A percentile compares a stretch with the other conserved stretches of the same genome.
These are phyloP conservation scores for Russula vinacea DNA, from an alignment of 768 basidiomycete genomes.

Conservation along the genomic window DNA sequence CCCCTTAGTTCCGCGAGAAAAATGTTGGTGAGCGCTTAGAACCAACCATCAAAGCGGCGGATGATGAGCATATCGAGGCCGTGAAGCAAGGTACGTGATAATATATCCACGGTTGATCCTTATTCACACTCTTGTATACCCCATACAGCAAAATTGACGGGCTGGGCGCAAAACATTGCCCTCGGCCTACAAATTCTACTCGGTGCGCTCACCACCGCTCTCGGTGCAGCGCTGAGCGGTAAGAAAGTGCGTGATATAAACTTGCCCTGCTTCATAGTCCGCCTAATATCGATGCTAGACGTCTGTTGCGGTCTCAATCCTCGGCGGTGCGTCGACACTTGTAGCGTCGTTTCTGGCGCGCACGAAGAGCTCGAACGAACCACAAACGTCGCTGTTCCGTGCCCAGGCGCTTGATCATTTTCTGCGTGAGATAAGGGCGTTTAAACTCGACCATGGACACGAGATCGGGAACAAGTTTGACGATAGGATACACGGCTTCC, in stretches of 20 bases:
- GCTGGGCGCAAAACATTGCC: slow-evolving; percentile 31
- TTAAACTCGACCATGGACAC: slow-evolving; percentile 53
- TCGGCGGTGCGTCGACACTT: slow-evolving; percentile 62
- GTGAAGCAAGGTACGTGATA: slow-evolving; percentile 7
- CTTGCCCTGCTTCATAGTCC: background rate
- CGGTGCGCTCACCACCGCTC: slow-evolving; percentile 34
- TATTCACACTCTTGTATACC: background rate
- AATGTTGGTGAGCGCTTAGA: slow-evolving; percentile 8
- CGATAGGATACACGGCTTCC: slow-evolving; percentile 35
- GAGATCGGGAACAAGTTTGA: slow-evolving; percentile 40
- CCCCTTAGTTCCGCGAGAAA: background rate
- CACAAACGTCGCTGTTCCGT: slow-evolving; percentile 56
- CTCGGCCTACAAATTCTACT: slow-evolving; percentile 35
- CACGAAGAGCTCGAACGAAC: slow-evolving; percentile 65
- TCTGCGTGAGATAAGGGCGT: slow-evolving; percentile 58
- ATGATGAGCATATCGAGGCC: background rate
- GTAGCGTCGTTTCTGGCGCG: slow-evolving; percentile 72
- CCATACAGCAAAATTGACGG: slow-evolving; percentile 25
- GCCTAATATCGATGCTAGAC: slow-evolving; percentile 31
- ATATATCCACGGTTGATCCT: background rate
- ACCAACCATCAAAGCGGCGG: slow-evolving; percentile 5
- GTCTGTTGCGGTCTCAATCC: slow-evolving; percentile 41
- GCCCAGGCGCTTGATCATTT: slow-evolving; percentile 64
- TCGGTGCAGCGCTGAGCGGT: slow-evolving; percentile 32
- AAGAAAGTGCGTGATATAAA: slow-evolving; percentile 15